Evolutionary conservation across 805 yeast species (phyloP).

Genomic region (Diddensiella santjacobensis): DNA sequence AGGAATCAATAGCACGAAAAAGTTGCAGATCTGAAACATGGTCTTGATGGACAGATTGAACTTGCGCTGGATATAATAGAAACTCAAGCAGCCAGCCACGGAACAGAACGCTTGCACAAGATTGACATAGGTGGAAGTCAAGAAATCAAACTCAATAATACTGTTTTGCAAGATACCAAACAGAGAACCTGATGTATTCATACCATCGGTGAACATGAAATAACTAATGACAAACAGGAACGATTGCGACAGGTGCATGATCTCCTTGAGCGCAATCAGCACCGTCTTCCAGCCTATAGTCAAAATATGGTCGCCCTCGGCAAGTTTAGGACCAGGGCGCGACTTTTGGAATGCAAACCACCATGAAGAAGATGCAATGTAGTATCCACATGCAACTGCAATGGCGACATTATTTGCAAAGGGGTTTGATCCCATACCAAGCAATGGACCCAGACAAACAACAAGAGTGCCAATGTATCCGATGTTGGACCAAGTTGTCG

Average conservation of each 20-base stretch:
- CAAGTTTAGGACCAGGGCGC: conserved; percentile 13
- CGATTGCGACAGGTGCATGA: conserved; percentile 11
- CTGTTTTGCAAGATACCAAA: conserved; percentile 15
- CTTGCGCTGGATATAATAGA: conserved; percentile 10
- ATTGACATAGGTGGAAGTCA: conserved; percentile 16
- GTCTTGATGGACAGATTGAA: conserved; percentile 13
- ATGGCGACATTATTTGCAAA: conserved; percentile 15
- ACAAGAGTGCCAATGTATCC: conserved; percentile 16
- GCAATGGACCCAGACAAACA: conserved; percentile 13
- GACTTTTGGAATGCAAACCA: conserved; percentile 15
- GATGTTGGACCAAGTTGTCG: conserved; percentile 13
- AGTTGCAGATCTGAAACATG: conserved; percentile 15
- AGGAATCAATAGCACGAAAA: conserved; percentile 13
- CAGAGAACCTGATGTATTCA: conserved; percentile 13
- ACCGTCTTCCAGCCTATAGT: conserved; percentile 13
- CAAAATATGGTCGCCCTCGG: conserved; percentile 11
- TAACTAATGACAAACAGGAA: conserved; percentile 13
- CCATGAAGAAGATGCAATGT: conserved; percentile 15
- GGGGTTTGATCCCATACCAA: conserved; percentile 8
- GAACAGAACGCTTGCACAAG: conserved; percentile 12
- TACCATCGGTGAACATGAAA: conserved; percentile 14
- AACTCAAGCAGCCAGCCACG: conserved; percentile 11
- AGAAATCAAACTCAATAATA: conserved; percentile 14
- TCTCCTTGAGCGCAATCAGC: conserved; percentile 10
- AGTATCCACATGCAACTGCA: conserved; percentile 15